Evolutionary conservation across 2,329 filamentous ascomycete species (phyloP), one percentile per base, ranked within the genome.

Genomic region (Beauveria caledonica): DNA sequence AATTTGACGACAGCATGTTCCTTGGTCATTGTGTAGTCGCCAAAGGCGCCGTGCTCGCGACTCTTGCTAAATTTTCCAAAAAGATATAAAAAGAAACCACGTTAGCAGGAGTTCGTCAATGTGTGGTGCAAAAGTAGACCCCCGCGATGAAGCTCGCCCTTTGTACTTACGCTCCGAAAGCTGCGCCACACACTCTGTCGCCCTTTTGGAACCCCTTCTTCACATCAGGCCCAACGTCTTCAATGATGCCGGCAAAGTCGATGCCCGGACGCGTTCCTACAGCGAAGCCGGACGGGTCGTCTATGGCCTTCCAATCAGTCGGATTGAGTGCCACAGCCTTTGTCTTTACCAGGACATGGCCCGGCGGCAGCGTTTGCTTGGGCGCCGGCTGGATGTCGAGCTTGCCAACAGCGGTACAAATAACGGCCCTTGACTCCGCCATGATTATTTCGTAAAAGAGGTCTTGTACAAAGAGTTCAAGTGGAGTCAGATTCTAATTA

Each of bases 221-320:
- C 21, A 78, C 75, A 39, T 72, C 72, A 4, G 66, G 58, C 9
- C 79, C 80, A 25, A 81, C 70, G 57, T 77, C 73, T 42, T 78
- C 74, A 2, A 82, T 74, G 15, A 76, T 66, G 44, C 80, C 79
- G 29, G 75, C 73, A 59, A 75, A 81, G 65, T 81, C 79, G 58
- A 54, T 40, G 17, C 58, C 58, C 4, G 33, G 42, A 10, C 49
- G 51, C 8, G 50, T 60, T 5, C 51, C 58, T 5, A 13, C 73
- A 77, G n/a, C 78, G 78, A 40, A 72, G 55, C 25, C 65, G 63
- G 40, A 62, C 25, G 17, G 68, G 67, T 19, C 23, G n/a, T 70
- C 60, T 54, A 74, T 63, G 53, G 63, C 64, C 64, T 73, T 72
- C 67, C 67, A 73, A 61, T 75, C 72, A 0, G 69, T 69, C 0